Conservation (phyloP, 2,329 filamentous ascomycete genomes). For the Chalara sp. region DNA sequence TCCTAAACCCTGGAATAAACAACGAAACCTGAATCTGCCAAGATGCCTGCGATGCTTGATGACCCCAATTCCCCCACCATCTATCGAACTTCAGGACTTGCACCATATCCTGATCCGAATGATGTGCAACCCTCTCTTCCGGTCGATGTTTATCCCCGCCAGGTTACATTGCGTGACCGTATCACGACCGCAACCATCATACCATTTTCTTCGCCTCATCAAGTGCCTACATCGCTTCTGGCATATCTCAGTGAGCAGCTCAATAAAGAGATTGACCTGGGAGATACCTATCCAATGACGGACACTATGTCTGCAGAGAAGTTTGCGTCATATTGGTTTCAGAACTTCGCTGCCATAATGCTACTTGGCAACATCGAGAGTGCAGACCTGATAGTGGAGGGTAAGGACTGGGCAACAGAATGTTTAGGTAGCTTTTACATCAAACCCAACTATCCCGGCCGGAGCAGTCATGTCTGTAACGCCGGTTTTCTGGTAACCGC, state of each 20-base stretch:
- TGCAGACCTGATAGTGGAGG: slow-evolving; percentile 39
- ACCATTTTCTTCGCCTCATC: slow-evolving; percentile 54
- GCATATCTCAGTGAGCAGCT: slow-evolving; percentile 60
- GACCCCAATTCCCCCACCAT: slow-evolving; percentile 50
- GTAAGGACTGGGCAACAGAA: slow-evolving; percentile 55
- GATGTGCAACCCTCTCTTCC: slow-evolving; percentile 39
- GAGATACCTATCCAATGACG: slow-evolving; percentile 67
- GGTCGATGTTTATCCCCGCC: slow-evolving; percentile 44
- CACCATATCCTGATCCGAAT: slow-evolving; percentile 43
- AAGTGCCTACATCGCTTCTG: slow-evolving; percentile 55
- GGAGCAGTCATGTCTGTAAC: slow-evolving; percentile 68
- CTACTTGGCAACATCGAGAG: slow-evolving; percentile 56
- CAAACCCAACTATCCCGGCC: slow-evolving; percentile 69
- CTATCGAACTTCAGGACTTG: slow-evolving; percentile 45
- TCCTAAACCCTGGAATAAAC: too few relatives aligned
- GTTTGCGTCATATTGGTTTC: slow-evolving; percentile 68
- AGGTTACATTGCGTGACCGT: slow-evolving; percentile 60
- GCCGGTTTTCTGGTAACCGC: slow-evolving; percentile 52
- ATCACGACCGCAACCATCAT: slow-evolving; percentile 62
- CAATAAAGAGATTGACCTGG: slow-evolving; percentile 66
- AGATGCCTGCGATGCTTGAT: slow-evolving; percentile 56
- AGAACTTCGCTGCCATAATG: slow-evolving; percentile 67
- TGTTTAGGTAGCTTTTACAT: slow-evolving; percentile 68
- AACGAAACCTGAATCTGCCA: slow-evolving; percentile 5
- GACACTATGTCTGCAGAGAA: slow-evolving; percentile 52